phyloP scores from a whole-genome alignment of 495 filamentous ascomycete genomes.

The Cercophora samala region DNA sequence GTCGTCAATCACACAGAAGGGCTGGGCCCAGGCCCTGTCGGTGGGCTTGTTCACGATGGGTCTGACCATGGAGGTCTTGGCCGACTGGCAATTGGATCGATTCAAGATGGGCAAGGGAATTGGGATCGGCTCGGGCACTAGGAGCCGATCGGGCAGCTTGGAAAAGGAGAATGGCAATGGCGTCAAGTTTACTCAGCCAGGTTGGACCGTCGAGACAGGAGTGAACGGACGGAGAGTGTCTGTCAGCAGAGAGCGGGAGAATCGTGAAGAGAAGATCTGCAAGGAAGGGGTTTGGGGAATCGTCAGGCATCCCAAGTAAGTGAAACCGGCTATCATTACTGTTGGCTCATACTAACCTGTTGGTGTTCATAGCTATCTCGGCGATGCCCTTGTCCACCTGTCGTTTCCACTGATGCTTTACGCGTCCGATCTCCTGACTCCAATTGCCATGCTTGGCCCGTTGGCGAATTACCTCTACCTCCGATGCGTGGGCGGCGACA shows the following conservation, averaged over 20 bases:
- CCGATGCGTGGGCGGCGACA: constrained; percentile 53
- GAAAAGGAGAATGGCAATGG: not conserved
- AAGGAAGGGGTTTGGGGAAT: constrained; percentile 57
- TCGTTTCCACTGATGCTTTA: constrained; percentile 51
- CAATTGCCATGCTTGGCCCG: constrained; percentile 52
- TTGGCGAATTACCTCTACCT: constrained; percentile 58
- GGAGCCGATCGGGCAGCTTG: not conserved
- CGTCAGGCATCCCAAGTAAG: constrained; percentile 60
- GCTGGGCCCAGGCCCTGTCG: constrained; percentile 31
- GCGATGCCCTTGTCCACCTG: constrained; percentile 53
- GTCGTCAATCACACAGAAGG: not conserved
- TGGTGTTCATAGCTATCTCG: constrained; percentile 48
- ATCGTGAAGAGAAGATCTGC: constrained; percentile 31
- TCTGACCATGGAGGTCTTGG: constrained; percentile 51
- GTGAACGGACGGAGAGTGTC: constrained; percentile 51
- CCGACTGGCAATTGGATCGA: constrained; percentile 50
- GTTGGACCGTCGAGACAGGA: constrained; percentile 51
- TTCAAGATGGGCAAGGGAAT: constrained; percentile 34
- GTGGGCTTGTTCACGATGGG: constrained; percentile 55
- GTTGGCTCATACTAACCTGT: constrained; percentile 11
- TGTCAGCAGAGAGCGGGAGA: constrained; percentile 33
- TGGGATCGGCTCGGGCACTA: not conserved
- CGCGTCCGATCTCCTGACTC: constrained; percentile 49
- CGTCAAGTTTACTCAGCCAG: constrained; percentile 18
- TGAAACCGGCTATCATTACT: constrained; percentile 1